Base-by-base conservation (phyloP, 345 rosid genomes). In the Gossypium rotundifolium region DNA sequence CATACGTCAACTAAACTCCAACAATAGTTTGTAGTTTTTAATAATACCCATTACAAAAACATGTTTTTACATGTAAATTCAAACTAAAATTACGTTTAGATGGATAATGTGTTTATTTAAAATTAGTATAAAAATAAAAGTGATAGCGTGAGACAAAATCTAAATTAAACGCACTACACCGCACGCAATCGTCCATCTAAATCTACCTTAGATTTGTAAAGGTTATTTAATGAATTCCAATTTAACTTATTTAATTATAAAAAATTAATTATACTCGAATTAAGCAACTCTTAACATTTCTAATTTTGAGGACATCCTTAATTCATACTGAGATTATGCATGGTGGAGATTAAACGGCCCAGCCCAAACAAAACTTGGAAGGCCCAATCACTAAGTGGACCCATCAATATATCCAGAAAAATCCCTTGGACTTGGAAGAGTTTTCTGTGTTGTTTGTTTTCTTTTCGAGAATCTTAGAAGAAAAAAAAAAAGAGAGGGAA, bases 91-190 rank as follows among this genome's bases (percentile, higher is more conserved):
- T 33, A 3, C 0, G 1, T 33, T 4, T 4, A 0, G 38, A 33
- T 0, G 38, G 0, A 0, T 0, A 33, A 33, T 33, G 6, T 33
- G 0, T 33, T 33, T 33, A 33, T 33, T 1, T 33, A 1, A 0
- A 4, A 33, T 33, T 33, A 29, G 1, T 29, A 0, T 29, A 29
- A 29, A 29, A 29, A 4, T 0, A 29, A 0, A 0, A 0, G 0
- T 3, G 0, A 0, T 29, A 29, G 0, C 1, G 0, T 33, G 0
- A 4, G 1, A 0, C 0, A 33, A 33, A 29, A 33, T 4, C 6
- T 33, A 33, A 29, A 29, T 0, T 29, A 29, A 29, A 29, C 5
- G 4, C 1, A 29, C 1, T 3, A 1, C 5, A 29, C 5, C 1
- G 38, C 4, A 29, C 1, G 0, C 1, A 29, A 29, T 29, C 0